Base-by-base conservation (phyloP, 2,329 filamentous ascomycete genomes). In the Metarhizium brunneum region DNA sequence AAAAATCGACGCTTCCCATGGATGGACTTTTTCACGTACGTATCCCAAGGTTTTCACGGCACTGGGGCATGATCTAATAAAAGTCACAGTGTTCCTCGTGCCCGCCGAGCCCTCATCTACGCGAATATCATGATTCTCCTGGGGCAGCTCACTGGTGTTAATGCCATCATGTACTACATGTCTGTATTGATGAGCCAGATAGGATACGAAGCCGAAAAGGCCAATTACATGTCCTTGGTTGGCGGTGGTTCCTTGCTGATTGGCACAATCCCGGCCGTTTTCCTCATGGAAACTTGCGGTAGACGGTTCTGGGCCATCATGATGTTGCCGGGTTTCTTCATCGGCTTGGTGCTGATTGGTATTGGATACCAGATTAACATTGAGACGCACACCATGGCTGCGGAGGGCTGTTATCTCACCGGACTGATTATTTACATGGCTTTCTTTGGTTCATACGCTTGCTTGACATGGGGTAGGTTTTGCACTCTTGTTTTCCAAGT, bases 141-240 rank as follows among this genome's bases (percentile, higher is more conserved):
- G 0, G 86, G 86, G 0, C 86, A 90, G 62, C 76, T 88, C 42
- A 89, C 85, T 0, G 86, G 86, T 54, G 82, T 87, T 51, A 87
- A 87, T 58, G 83, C 83, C 0, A 82, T 87, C 55, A 81, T 86
- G 78, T 89, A 89, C 70, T 88, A 87, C 71, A 87, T 89, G 84
- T 77, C 75, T 0, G 76, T 82, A 0, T 71, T 90, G 6, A 87
- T 89, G 83, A 71, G 70, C 52, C 79, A 85, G 63, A 83, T 89
- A 47, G 85, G 85, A 13, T 89, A 89, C 68, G 68, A 84, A 62
- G 69, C 78, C 7, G 76, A 80, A 56, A 68, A 84, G 52, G 71
- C 83, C 16, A 87, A 84, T 57, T 89, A 88, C 75, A 89, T 90
- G 86, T 88, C 85, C 0, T 77, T 88, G 0, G 85, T 90, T 14